Conservation (phyloP, 2,329 filamentous ascomycete genomes). For the Paraconiothyrium brasiliense region DNA sequence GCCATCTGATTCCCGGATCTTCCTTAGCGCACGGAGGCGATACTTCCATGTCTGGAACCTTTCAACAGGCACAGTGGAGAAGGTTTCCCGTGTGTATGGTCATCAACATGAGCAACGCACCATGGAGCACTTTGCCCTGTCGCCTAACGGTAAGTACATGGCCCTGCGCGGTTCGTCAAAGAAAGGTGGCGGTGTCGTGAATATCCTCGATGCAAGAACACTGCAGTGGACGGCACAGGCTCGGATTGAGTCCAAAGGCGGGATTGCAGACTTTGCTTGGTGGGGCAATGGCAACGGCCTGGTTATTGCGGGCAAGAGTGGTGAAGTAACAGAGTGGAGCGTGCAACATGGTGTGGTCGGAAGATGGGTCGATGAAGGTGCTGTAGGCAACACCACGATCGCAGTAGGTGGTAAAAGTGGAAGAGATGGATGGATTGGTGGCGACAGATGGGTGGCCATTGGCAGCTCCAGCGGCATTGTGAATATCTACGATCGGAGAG, state of each 20-base stretch:
- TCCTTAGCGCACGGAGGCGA: slow-evolving; percentile 85
- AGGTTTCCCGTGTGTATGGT: slow-evolving; percentile 78
- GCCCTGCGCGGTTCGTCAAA: slow-evolving; percentile 80
- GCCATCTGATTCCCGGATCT: slow-evolving; percentile 77
- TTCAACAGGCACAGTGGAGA: slow-evolving; percentile 80
- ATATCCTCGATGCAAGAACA: slow-evolving; percentile 80
- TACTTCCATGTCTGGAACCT: slow-evolving; percentile 98
- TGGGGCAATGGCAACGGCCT: slow-evolving; percentile 86
- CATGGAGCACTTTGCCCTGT: slow-evolving; percentile 91
- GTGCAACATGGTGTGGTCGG: slow-evolving; percentile 75
- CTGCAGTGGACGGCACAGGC: slow-evolving; percentile 89
- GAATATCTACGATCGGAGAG: slow-evolving; percentile 88
- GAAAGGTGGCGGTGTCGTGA: slow-evolving; percentile 89
- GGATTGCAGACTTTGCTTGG: slow-evolving; percentile 92
- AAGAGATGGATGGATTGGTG: slow-evolving; percentile 69
- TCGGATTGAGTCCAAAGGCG: slow-evolving; percentile 80
- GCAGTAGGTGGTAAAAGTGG: slow-evolving; percentile 77
- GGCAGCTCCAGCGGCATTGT: slow-evolving; percentile 88
- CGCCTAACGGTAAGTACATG: slow-evolving; percentile 86
- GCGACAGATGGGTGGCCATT: slow-evolving; percentile 87
- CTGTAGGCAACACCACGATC: slow-evolving; percentile 83
- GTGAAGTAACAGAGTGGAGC: slow-evolving; percentile 90
- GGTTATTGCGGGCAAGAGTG: slow-evolving; percentile 83
- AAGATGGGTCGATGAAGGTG: slow-evolving; percentile 90
- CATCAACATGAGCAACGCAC: slow-evolving; percentile 83